These are phyloP conservation scores for Radiomyces spectabilis DNA, from an alignment of 192 early-diverging fungal genomes.

Conservation along the genomic window DNA sequence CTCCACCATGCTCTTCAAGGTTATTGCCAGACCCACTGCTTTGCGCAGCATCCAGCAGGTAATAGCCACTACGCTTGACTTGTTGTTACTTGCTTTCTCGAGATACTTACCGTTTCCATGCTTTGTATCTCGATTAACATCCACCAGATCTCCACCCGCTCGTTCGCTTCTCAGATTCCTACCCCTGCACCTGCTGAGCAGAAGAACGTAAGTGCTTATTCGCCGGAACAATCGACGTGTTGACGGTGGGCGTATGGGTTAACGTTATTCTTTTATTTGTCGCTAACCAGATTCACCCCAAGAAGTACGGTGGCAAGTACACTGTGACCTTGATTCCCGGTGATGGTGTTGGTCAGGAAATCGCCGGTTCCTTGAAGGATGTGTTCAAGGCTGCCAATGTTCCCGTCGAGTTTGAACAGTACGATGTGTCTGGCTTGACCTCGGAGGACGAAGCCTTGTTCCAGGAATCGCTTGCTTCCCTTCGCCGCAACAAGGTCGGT, in stretches of 20 bases:
- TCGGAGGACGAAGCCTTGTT: slow-evolving; percentile 72
- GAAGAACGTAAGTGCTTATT: slow-evolving; percentile 19
- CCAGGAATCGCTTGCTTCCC: slow-evolving; percentile 86
- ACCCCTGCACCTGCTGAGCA: slow-evolving; percentile 28
- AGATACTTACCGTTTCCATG: background rate
- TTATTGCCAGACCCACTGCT: slow-evolving; percentile 11
- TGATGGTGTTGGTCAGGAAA: slow-evolving; percentile 96
- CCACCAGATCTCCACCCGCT: slow-evolving; percentile 4
- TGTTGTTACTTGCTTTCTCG: background rate
- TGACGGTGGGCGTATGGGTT: too few species aligned
- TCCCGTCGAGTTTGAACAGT: slow-evolving; percentile 96
- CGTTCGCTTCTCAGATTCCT: slow-evolving; percentile 28
- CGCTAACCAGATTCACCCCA: slow-evolving; percentile 41
- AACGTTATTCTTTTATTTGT: background rate
- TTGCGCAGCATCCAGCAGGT: slow-evolving; percentile 3
- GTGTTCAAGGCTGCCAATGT: slow-evolving; percentile 91
- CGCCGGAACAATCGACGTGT: too few species aligned
- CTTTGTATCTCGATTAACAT: background rate
- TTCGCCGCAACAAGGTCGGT: slow-evolving; percentile 93
- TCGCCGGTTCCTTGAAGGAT: slow-evolving; percentile 82
- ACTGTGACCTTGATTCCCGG: slow-evolving; percentile 97
- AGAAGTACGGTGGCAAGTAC: slow-evolving; percentile 87
- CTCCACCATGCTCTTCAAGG: slow-evolving; percentile 14
- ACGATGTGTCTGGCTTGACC: slow-evolving; percentile 90
- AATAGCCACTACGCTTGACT: too few species aligned